Base-by-base conservation (phyloP, 768 basidiomycete species). In the Pseudohyphozyma bogoriensis region DNA sequence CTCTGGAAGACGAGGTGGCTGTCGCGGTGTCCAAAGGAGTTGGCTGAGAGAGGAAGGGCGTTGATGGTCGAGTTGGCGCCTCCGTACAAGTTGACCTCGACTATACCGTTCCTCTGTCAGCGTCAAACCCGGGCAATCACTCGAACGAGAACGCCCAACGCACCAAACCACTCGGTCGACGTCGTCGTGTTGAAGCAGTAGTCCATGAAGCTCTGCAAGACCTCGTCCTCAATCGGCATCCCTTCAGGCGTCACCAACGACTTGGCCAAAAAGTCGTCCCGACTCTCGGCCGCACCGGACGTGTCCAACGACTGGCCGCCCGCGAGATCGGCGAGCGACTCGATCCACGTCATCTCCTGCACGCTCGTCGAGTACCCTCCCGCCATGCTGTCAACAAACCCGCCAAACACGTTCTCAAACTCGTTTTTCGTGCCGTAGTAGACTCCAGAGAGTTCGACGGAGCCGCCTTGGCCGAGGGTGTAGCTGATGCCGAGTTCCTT, bases 231-330 rank as follows among this genome's bases (percentile, higher is more conserved):
- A 46, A 70, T n/a, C 20, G 62, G 68, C 20, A 24, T 32, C 7
- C 53, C 40, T 31, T 50, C 35, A 18, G 68, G 68, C 26, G 59
- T 69, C 56, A 69, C 58, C 36, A 69, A 50, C 5, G 56, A 58
- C 52, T 70, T 69, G 49, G 61, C 64, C 51, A 67, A 70, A 52
- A 70, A 70, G 24, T 62, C 56, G 45, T 70, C 69, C 40, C n/a
- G 60, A 39, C 2, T 18, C 8, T 15, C 40, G 8, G 40, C 40
- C 40, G 40, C 40, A 20, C 46, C 51, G 4, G 51, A 31, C 51
- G 65, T 63, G 58, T 57, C 49, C 10, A 67, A 39, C 11, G 44
- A 42, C 42, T 63, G 53, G 2, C 9, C 13, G 0, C 64, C 62
- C 0, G 66, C 66, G 24, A 67, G 40, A 20, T 42, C n/a, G 7